phyloP scores from a whole-genome alignment of 192 early-diverging fungal species.

The Backusella parvicylindrica region DNA sequence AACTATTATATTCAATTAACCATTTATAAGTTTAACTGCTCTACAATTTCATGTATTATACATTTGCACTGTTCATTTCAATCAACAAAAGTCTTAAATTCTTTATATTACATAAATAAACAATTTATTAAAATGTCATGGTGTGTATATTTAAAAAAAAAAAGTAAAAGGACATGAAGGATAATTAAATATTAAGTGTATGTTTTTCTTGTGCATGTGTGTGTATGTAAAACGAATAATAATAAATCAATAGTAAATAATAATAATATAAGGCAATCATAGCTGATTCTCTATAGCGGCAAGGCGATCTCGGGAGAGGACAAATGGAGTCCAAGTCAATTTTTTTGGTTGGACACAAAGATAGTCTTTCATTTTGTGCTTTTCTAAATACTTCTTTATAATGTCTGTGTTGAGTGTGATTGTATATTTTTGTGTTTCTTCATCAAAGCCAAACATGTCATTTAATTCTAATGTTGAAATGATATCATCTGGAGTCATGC shows the following conservation, averaged over 20 bases:
- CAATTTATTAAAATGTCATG: too few relatives aligned
- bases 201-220: too few relatives aligned
- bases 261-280: not conserved
- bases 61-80: too few relatives aligned
- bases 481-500: conserved; percentile 81
- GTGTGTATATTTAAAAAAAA: too few relatives aligned
- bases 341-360: conserved; percentile 53
- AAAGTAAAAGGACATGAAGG: too few relatives aligned
- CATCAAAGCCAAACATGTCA: conserved; percentile 37
- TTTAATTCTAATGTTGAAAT: conserved; percentile 67
- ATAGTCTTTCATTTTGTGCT: conserved; percentile 45
- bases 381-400: conserved; percentile 41
- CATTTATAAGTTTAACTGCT: too few relatives aligned
- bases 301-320: conserved; percentile 41
- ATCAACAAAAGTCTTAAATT: too few relatives aligned
- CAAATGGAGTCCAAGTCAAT: conserved; percentile 69
- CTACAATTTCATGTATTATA: too few relatives aligned
- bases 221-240: too few relatives aligned
- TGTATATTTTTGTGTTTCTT: conserved; percentile 15
- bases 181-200: too few relatives aligned
- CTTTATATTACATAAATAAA: too few relatives aligned
- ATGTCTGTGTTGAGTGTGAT: conserved; percentile 44
- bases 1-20: too few relatives aligned
- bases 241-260: not conserved
- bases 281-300: not conserved